Base-by-base conservation (phyloP, 441 rosid species). In the Omphalea diandra region DNA sequence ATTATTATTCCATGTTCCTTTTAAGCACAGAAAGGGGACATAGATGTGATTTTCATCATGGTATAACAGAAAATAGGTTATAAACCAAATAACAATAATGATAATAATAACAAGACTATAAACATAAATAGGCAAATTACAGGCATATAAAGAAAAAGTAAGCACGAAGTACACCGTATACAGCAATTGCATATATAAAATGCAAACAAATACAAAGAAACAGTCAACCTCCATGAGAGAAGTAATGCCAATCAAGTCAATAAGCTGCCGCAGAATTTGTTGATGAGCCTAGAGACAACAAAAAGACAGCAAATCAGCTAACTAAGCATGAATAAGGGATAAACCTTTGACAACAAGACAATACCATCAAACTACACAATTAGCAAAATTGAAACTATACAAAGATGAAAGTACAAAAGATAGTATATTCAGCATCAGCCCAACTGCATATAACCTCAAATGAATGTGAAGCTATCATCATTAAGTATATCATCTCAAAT, bases 201-300 rank as follows among this genome's bases (percentile, higher is more conserved):
- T 24, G 29, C 17, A 31, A 11, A 15, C 59, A 66, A 60, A 44
- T 8, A 58, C 29, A 64, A 65, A 71, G n/a, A 63, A 70, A 80
- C 41, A 67, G 69, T 86, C 67, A 83, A 91, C 98, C 98, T 94
- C 98, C 98, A 94, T 88, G 63, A 94, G 81, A 47, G 98, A 93
- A 43, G 98, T 93, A 66, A 87, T 91, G 69, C 98, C 97, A 84
- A 93, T 84, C 75, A 94, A 86, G 72, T 91, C 98, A 63, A 94
- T 91, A 69, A 94, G 80, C 71, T 72, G 89, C 76, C 75, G 75
- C 67, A 93, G 78, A 77, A 91, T 83, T 75, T 83, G 89, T 77
- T 80, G 91, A 80, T 89, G 96, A 73, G 78, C 88, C 98, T 93
- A 47, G 82, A 71, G 56, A 66, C 63, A 76, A 26, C 57, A 75